Base-by-base conservation (phyloP, 2,329 filamentous ascomycete species). In the Beauveria caledonica region DNA sequence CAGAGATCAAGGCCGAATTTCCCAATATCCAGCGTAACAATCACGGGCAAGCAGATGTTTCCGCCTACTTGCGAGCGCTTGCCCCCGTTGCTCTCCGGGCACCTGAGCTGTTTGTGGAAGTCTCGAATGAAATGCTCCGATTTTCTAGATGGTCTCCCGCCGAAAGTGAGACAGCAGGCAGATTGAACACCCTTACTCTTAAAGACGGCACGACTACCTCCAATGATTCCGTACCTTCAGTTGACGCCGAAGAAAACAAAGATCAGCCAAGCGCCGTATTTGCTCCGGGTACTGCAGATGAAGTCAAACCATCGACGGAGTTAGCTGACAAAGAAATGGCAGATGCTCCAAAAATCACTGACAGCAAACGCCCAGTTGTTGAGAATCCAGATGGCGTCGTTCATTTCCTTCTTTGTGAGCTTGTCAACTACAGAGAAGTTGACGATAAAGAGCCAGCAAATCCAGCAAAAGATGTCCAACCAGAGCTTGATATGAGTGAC, bases 331-430 rank as follows among this genome's bases (percentile, higher is more conserved):
- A 83, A 66, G 81, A 85, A 27, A 83, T 85, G 77, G 72, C 78
- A 2, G 88, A 90, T 67, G 81, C 78, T 21, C 78, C 83, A 3
- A 96, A 93, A 72, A 65, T 78, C 3, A 71, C 76, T 40, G 92
- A 97, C 62, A 74, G 85, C 45, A 97, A 95, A 74, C 80, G 89
- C 9, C 93, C 94, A 1, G 81, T 92, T 13, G 86, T 97, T 6
- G 92, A 97, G 72, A 92, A 94, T 63, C 91, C 93, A 0, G 94
- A 97, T 72, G 94, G 94, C 4, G 91, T 99, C 3, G 87, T 99
- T 61, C 91, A 97, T 69, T 99, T 96, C 73, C 80, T 99, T 23
- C 85, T 99, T 5, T 95, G 90, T 62, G 94, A 99, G 72, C 78
- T 99, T 50, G 80, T 97, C 60, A 92, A 90, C 55, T 97, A 96